Base-by-base conservation (phyloP, 2,329 filamentous ascomycete species). In the Colletotrichum spaethianum region DNA sequence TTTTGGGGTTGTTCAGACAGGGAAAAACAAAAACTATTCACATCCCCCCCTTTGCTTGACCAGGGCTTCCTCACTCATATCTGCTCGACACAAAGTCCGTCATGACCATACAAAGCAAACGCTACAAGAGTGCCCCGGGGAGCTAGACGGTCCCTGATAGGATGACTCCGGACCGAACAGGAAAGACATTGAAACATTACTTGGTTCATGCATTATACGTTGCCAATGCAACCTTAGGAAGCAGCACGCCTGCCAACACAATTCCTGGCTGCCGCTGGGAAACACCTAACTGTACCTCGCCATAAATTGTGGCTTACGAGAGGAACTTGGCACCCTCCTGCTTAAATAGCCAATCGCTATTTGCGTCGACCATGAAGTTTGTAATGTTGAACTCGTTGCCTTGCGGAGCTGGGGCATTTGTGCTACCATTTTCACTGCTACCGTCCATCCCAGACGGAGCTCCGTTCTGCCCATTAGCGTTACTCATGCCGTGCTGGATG, bases 311-410 rank as follows among this genome's bases (percentile, higher is more conserved):
- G 11, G 46, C 16, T 71, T 36, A 73, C 38, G 67, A 66, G 18
- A 73, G 61, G 28, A 73, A 80, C 67, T 79, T 79, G 16, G 71
- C 74, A 16, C 76, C 76, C 31, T 85, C 83, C 67, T 87, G 85
- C 77, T 91, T 92, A 70, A 90, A 92, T n/a, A 94, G 86, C 92
- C 93, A 94, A 79, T 94, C 92, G 73, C 90, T 91, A 75, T 89
- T 93, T 2, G 89, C 90, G 81, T 94, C 92, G 38, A 93, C 88
- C 89, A 92, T 93, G 76, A 93, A 94, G 77, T 94, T 93, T 56
- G 91, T 93, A 71, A 94, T 94, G 76, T 94, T 94, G 76, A 93
- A 93, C 79, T 93, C 91, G 70, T 92, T 92, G 16, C 65, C 80
- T 7, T 77, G 74, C 36, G 79, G 74, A 42, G 79, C 80, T 63